These are phyloP conservation scores for Phlegmacium glaucopus DNA, from an alignment of 768 basidiomycete species.

Conservation along the genomic window DNA sequence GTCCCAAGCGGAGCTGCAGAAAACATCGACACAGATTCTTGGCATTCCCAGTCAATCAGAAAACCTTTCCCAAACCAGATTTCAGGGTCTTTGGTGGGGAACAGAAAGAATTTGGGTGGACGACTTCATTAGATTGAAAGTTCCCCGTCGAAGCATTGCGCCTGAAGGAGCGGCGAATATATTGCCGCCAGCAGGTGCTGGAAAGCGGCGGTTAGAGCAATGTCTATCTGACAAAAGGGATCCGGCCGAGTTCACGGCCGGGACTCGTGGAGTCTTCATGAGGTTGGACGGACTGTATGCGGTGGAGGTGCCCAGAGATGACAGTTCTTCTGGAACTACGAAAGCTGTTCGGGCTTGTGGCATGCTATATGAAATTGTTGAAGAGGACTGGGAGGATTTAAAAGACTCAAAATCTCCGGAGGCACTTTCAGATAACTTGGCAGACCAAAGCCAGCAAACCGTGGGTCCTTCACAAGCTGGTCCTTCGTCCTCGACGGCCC, in stretches of 20 bases:
- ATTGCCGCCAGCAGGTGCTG: slow-evolving; percentile 58
- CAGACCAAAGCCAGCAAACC: background rate
- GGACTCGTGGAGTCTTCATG: slow-evolving; percentile 69
- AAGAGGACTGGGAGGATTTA: slow-evolving; percentile 63
- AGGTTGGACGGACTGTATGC: slow-evolving; percentile 61
- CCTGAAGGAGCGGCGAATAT: slow-evolving; percentile 62
- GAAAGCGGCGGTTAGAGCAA: slow-evolving; percentile 19
- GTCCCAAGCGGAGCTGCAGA: slow-evolving; percentile 20
- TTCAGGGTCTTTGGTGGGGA: slow-evolving; percentile 89
- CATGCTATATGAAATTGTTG: slow-evolving; percentile 75
- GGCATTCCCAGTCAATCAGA: slow-evolving; percentile 12
- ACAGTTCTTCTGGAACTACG: slow-evolving; percentile 34
- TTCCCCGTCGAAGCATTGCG: slow-evolving; percentile 63
- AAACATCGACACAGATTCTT: slow-evolving; percentile 19
- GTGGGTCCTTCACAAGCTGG: background rate
- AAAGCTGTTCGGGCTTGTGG: slow-evolving; percentile 71
- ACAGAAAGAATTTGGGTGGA: slow-evolving; percentile 85
- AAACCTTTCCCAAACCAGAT: slow-evolving; percentile 45
- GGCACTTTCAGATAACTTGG: background rate
- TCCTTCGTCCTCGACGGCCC: slow-evolving; percentile 3
- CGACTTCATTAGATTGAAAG: slow-evolving; percentile 78
- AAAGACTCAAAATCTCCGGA: slow-evolving; percentile 8
- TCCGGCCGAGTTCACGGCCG: slow-evolving; percentile 44
- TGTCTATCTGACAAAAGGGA: slow-evolving; percentile 12
- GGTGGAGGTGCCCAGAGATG: slow-evolving; percentile 44